Evolutionary conservation across 140 eudicot genomes (phyloP).

Genomic region (Oenanthe javanica): DNA sequence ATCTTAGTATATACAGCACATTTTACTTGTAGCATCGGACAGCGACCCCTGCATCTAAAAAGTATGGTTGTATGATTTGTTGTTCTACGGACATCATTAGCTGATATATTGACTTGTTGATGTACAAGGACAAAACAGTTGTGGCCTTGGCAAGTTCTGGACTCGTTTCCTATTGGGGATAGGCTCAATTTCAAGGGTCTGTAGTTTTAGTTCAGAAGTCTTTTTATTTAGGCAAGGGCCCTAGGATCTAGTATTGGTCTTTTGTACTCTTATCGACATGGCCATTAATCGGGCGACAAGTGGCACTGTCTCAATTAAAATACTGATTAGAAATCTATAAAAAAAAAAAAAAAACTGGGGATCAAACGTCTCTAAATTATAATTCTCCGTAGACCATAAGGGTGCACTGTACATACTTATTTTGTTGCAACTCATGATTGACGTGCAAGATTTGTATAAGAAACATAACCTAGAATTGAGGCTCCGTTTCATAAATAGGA

Average conservation of each 20-base stretch:
- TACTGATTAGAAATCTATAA: too few species aligned
- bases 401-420: too few species aligned
- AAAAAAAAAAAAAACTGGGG: too few species aligned
- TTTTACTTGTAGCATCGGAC: slow-evolving; percentile 19
- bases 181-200: slow-evolving; percentile 77
- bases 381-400: too few species aligned
- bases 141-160: slow-evolving; percentile 37
- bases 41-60: slow-evolving; percentile 38
- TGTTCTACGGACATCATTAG: too few species aligned
- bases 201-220: slow-evolving; percentile 50
- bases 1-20: too few species aligned
- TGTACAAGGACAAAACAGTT: slow-evolving; percentile 3
- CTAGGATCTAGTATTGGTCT: slow-evolving; percentile 58
- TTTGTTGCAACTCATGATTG: too few species aligned
- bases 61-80: slow-evolving; percentile 23
- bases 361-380: too few species aligned
- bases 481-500: too few species aligned
- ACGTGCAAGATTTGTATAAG: too few species aligned
- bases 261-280: background rate
- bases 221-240: slow-evolving; percentile 61
- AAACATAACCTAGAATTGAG: too few species aligned
- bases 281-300: slow-evolving; percentile 37
- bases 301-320: slow-evolving; percentile 25
- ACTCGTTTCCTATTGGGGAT: slow-evolving; percentile 63
- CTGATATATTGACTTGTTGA: too few species aligned